phyloP scores from a whole-genome alignment of 257 asterid genomes.

The Primulina huaijiensis region DNA sequence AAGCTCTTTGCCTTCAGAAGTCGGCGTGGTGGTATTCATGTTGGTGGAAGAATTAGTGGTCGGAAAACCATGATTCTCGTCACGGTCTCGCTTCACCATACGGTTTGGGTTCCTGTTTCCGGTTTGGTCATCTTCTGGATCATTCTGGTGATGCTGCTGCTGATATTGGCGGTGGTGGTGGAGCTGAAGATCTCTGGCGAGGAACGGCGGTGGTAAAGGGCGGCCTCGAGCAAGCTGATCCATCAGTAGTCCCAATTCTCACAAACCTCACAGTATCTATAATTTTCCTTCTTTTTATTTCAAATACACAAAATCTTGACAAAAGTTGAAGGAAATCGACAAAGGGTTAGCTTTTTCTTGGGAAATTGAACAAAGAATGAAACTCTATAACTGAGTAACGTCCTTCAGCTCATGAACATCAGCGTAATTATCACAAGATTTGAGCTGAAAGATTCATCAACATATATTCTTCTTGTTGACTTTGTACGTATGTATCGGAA shows the following conservation, averaged over 20 bases:
- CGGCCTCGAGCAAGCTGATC: slow-evolving; percentile 87
- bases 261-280: background rate
- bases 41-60: slow-evolving; percentile 21
- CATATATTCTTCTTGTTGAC: background rate
- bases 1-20: slow-evolving; percentile 34
- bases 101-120: slow-evolving; percentile 35
- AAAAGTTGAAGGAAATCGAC: slow-evolving; percentile 2
- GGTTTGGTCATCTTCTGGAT: slow-evolving; percentile 53
- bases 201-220: slow-evolving; percentile 81
- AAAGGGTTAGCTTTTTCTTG: slow-evolving; percentile 11
- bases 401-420: background rate
- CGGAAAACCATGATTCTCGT: slow-evolving; percentile 30
- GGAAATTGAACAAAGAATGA: slow-evolving; percentile 7
- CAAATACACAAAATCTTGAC: slow-evolving; percentile 5
- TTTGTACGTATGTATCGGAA: background rate
- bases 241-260: slow-evolving; percentile 29
- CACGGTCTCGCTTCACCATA: slow-evolving; percentile 47
- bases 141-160: slow-evolving; percentile 37
- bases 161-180: slow-evolving; percentile 55
- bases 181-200: slow-evolving; percentile 65
- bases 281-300: background rate
- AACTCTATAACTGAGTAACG: background rate
- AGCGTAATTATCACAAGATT: background rate
- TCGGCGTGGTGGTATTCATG: slow-evolving; percentile 13
- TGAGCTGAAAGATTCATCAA: background rate